Evolutionary conservation across 2,329 filamentous ascomycete genomes (phyloP).

Genomic region (Penicillium palitans): DNA sequence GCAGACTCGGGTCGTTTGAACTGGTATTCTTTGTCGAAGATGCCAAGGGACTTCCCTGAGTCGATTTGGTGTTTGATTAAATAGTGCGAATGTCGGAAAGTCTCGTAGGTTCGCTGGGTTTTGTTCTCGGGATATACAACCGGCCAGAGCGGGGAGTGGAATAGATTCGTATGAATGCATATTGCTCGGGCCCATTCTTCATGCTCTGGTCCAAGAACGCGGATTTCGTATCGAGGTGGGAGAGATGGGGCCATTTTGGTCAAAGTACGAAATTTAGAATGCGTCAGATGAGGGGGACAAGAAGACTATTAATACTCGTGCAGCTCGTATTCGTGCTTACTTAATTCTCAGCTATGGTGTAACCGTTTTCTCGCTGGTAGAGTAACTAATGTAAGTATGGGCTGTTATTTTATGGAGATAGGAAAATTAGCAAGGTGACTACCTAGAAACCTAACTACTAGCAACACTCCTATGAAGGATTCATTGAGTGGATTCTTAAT

Average conservation of each 20-base stretch:
- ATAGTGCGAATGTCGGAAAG: not conserved
- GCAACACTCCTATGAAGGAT: too few species aligned
- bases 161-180: not conserved
- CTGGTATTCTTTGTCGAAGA: not conserved
- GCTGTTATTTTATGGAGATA: too few species aligned
- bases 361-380: not conserved
- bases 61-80: not conserved
- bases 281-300: not conserved
- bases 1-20: not conserved
- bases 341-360: not conserved
- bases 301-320: not conserved
- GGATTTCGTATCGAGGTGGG: not conserved
- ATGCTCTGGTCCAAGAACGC: not conserved
- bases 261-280: not conserved
- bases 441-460: too few species aligned
- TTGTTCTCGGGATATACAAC: not conserved
- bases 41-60: not conserved
- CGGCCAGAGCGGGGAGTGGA: not conserved
- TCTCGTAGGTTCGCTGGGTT: not conserved
- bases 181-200: slow-evolving; percentile 1
- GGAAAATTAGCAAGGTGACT: too few species aligned
- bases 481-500: too few species aligned
- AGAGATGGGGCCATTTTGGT: not conserved
- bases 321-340: not conserved
- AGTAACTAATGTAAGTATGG: too few species aligned